phyloP scores from a whole-genome alignment of 1,284 basidiomycete species.

The Chalciporus sp. region DNA sequence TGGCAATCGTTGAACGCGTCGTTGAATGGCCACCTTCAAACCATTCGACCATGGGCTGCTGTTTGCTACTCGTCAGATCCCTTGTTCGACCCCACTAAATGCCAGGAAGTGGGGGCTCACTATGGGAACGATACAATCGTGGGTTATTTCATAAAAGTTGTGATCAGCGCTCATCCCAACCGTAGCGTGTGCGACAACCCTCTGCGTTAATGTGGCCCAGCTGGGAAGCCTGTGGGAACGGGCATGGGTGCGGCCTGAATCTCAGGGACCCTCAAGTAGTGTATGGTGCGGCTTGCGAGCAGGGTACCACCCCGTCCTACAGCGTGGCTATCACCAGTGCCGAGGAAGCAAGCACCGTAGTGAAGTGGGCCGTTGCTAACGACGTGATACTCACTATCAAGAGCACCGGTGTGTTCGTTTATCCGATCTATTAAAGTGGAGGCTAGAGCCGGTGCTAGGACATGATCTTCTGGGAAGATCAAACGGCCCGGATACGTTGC shows the following conservation, averaged over 20 bases:
- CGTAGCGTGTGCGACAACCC: neutral
- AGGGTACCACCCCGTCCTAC: constrained; percentile 8
- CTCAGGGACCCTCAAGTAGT: constrained; percentile 6
- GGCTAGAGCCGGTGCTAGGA: no score
- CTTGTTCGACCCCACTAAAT: constrained; percentile 1
- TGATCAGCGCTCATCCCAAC: neutral
- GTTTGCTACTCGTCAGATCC: constrained; percentile 8
- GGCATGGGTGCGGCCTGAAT: constrained; percentile 5
- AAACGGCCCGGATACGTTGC: no score
- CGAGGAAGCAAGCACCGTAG: constrained; percentile 5
- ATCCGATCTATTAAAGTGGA: no score
- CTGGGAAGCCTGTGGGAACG: constrained; percentile 8
- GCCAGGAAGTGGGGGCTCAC: constrained; percentile 4
- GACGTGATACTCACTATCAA: constrained; percentile 10
- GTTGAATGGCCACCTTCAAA: no score
- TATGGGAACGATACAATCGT: constrained; percentile 3
- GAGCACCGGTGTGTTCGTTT: constrained; percentile 3
- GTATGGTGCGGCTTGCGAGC: neutral
- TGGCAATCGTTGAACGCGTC: no score
- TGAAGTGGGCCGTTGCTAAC: constrained; percentile 5
- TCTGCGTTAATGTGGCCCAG: constrained; percentile 8
- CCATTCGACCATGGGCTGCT: constrained; percentile 7
- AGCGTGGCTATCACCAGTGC: constrained; percentile 2
- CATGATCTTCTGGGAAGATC: no score
- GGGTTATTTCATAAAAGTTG: neutral